phyloP scores from a whole-genome alignment of 1,139 yeast species.

The Debaryomyces coudertii region DNA sequence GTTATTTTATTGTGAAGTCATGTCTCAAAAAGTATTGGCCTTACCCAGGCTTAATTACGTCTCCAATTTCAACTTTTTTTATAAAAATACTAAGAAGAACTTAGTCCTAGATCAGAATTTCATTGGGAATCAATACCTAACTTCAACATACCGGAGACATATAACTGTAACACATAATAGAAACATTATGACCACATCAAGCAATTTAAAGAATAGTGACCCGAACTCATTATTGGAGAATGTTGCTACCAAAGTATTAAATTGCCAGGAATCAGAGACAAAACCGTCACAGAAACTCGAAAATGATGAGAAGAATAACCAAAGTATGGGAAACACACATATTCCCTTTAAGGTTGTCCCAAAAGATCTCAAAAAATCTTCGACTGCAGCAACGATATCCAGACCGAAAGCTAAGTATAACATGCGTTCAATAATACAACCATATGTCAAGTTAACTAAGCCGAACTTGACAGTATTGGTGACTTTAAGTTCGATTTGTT shows the following conservation, averaged over 20 bases:
- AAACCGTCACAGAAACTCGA: slow-evolving; percentile 27
- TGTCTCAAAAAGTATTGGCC: slow-evolving; percentile 27
- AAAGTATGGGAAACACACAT: slow-evolving; percentile 20
- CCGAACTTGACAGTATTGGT: slow-evolving; percentile 88
- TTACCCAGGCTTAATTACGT: slow-evolving; percentile 34
- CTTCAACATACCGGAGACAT: slow-evolving; percentile 2
- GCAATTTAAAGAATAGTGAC: neutral
- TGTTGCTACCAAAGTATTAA: slow-evolving; percentile 41
- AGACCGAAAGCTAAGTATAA: neutral
- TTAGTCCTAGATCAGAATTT: slow-evolving; percentile 39
- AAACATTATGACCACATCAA: neutral
- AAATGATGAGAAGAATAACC: neutral
- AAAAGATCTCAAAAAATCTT: slow-evolving; percentile 22
- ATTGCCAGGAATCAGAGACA: slow-evolving; percentile 43
- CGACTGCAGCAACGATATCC: neutral
- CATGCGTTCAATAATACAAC: slow-evolving; percentile 36
- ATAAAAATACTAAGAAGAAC: slow-evolving; percentile 39
- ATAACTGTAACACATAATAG: neutral
- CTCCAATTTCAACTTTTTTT: slow-evolving; percentile 43
- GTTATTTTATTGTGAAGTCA: slow-evolving; percentile 11
- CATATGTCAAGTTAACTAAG: slow-evolving; percentile 80
- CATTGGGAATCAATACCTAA: slow-evolving; percentile 36
- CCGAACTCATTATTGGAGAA: slow-evolving; percentile 23
- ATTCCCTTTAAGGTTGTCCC: slow-evolving; percentile 65
- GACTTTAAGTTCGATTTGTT: slow-evolving; percentile 87